Evolutionary conservation across 345 rosid species (phyloP).

Genomic region (Crucihimalaya himalaica): DNA sequence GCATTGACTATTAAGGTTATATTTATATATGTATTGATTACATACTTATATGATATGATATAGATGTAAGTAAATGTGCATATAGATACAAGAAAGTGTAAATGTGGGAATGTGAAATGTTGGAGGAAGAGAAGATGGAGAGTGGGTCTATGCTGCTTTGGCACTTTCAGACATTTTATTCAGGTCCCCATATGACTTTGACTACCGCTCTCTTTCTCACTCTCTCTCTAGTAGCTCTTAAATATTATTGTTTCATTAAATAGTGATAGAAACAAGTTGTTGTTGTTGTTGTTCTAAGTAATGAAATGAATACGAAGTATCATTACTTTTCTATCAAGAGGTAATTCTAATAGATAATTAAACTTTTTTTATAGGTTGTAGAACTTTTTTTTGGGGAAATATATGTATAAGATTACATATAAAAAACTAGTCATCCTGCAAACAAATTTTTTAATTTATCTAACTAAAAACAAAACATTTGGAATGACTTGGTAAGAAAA

Average conservation of each 20-base stretch:
- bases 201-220: slow-evolving; percentile 18
- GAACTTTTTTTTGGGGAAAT: too few species aligned
- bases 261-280: background rate
- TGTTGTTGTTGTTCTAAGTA: background rate
- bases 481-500: too few species aligned
- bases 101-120: slow-evolving; percentile 33
- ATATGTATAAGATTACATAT: too few species aligned
- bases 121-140: slow-evolving; percentile 27
- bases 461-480: too few species aligned
- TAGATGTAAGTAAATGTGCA: background rate
- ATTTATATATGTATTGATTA: background rate
- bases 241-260: background rate
- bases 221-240: slow-evolving; percentile 1
- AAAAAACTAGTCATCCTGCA: too few species aligned
- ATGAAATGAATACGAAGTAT: background rate
- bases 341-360: too few species aligned
- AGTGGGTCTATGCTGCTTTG: slow-evolving; percentile 32
- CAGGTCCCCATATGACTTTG: slow-evolving; percentile 32
- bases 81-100: slow-evolving; percentile 9
- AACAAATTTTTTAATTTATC: too few species aligned
- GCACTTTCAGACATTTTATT: slow-evolving; percentile 36
- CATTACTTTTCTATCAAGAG: background rate
- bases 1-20: background rate
- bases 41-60: background rate
- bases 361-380: too few species aligned